Evolutionary conservation across 768 basidiomycete species (phyloP).

Genomic region (Leccinum barrowsii): DNA sequence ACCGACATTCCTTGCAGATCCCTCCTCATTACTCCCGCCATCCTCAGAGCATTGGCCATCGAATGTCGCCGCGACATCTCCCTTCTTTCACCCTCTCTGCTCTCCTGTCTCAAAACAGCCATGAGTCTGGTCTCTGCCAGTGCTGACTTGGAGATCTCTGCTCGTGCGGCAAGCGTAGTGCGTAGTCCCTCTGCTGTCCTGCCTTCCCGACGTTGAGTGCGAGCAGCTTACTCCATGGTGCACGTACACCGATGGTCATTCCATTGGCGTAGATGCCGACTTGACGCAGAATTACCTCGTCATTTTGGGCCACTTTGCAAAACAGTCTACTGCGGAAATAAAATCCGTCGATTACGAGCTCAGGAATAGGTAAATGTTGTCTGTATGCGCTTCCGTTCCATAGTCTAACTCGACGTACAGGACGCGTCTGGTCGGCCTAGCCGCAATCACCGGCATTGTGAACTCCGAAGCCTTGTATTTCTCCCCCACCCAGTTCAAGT

Average conservation of each 20-base stretch:
- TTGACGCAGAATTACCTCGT: slow-evolving; percentile 70
- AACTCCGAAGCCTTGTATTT: slow-evolving; percentile 86
- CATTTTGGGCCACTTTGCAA: slow-evolving; percentile 61
- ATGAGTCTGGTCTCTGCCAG: slow-evolving; percentile 43
- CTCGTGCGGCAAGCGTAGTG: slow-evolving; percentile 78
- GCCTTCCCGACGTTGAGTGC: background rate
- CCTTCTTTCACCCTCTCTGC: slow-evolving; percentile 65
- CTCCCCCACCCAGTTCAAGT: slow-evolving; percentile 64
- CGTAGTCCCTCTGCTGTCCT: slow-evolving; percentile 27
- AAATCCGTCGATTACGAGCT: slow-evolving; percentile 62
- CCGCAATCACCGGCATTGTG: slow-evolving; percentile 74
- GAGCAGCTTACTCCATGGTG: slow-evolving; percentile 85
- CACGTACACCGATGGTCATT: slow-evolving; percentile 83
- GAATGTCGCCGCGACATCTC: slow-evolving; percentile 86
- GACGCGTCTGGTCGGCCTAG: slow-evolving; percentile 81
- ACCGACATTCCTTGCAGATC: slow-evolving; percentile 40
- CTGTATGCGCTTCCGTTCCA: background rate
- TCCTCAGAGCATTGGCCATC: slow-evolving; percentile 75
- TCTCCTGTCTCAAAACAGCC: slow-evolving; percentile 59
- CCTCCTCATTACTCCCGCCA: slow-evolving; percentile 78
- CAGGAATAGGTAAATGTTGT: slow-evolving; percentile 59
- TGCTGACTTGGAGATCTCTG: slow-evolving; percentile 70
- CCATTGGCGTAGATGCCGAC: slow-evolving; percentile 71
- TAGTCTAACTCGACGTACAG: slow-evolving; percentile 35
- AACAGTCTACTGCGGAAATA: slow-evolving; percentile 49